phyloP scores from a whole-genome alignment of 2,329 filamentous ascomycete genomes.

The Fusarium mexicanum region DNA sequence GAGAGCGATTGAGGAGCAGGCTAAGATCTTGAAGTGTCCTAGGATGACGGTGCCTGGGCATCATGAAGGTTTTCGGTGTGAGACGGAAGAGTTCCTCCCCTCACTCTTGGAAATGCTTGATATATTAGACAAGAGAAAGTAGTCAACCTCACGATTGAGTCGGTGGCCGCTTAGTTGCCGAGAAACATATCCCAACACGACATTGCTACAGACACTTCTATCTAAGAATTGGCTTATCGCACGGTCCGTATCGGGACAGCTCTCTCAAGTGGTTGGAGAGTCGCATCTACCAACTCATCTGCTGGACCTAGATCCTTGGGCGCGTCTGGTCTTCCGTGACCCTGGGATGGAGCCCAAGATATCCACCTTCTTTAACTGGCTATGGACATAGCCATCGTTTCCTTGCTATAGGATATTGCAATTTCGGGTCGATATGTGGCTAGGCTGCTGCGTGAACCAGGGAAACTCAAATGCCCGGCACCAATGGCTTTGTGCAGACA shows the following conservation, averaged over 20 bases:
- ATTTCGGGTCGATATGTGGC: not conserved
- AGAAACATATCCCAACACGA: not conserved
- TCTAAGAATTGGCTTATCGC: too few species aligned
- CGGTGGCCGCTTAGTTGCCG: too few species aligned
- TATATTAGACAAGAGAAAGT: not conserved
- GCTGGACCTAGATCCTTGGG: not conserved
- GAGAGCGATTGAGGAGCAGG: not conserved
- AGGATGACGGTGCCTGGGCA: slow-evolving; percentile 1
- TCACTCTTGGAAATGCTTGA: not conserved
- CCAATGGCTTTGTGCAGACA: not conserved
- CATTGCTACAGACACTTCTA: not conserved
- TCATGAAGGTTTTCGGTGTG: slow-evolving; percentile 4
- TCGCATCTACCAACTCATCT: not conserved
- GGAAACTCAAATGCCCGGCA: not conserved
- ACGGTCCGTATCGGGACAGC: too few species aligned
- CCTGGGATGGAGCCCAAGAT: too few species aligned
- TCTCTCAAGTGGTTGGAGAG: rapidly evolving
- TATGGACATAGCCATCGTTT: not conserved
- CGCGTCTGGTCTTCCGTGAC: not conserved
- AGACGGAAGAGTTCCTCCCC: not conserved
- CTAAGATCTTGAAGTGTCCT: not conserved
- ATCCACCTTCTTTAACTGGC: not conserved
- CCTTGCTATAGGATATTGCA: rapidly evolving
- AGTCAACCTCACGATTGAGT: too few species aligned
- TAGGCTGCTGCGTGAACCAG: not conserved